Conservation (phyloP, 768 basidiomycete species). For the Lepiota subincarnata region DNA sequence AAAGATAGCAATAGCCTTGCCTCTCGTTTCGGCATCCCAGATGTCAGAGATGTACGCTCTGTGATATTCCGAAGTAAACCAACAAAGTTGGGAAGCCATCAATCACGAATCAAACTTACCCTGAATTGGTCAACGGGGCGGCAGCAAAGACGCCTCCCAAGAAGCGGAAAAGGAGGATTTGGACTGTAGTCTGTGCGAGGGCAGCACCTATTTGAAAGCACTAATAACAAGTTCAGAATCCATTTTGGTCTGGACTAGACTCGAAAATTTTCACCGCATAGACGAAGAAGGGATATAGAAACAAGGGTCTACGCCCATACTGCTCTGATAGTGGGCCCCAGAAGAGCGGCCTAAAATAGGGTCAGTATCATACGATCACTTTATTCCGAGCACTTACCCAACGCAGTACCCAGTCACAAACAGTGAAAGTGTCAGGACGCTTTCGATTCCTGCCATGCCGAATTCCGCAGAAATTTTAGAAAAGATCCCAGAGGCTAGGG, state of each 20-base stretch:
- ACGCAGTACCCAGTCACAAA: conserved; percentile 69
- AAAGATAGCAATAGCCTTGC: conserved; percentile 64
- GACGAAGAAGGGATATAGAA: conserved; percentile 50
- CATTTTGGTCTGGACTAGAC: neutral
- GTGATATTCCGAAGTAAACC: neutral
- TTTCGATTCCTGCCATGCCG: conserved; percentile 46
- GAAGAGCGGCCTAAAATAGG: conserved; percentile 36
- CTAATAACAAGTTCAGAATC: conserved; percentile 22
- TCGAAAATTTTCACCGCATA: conserved; percentile 39
- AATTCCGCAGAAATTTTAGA: conserved; percentile 42
- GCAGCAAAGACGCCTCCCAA: conserved; percentile 68
- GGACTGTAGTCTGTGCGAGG: conserved; percentile 53
- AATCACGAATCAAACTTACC: conserved; percentile 41
- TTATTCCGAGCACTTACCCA: conserved; percentile 29
- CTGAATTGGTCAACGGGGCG: conserved; percentile 65
- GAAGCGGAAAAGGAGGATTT: conserved; percentile 67
- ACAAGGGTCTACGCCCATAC: conserved; percentile 58
- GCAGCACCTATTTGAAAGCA: conserved; percentile 63
- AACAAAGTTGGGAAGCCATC: neutral
- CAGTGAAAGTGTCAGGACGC: conserved; percentile 52
- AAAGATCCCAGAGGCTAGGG: conserved; percentile 43
- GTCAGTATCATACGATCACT: neutral
- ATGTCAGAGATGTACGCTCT: conserved; percentile 55
- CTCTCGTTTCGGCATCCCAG: conserved; percentile 59
- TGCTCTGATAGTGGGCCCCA: conserved; percentile 57